These are phyloP conservation scores for Coriolopsis trogii DNA, from an alignment of 1,284 basidiomycete species.

Conservation along the genomic window DNA sequence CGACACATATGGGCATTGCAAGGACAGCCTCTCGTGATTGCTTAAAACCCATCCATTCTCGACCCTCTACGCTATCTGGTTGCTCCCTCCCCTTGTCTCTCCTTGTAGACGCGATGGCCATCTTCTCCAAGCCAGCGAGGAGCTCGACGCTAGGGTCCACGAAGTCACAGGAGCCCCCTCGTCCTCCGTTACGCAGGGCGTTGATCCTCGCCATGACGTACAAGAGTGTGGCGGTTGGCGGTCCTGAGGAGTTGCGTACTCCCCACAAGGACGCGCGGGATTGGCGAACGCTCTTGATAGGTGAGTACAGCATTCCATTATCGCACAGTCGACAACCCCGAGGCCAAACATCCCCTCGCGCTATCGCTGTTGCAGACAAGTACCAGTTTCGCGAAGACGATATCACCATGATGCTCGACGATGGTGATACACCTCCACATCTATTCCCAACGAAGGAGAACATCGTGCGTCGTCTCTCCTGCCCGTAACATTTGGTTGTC, in stretches of 20 bases:
- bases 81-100: too few species aligned
- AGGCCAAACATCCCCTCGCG: neutral
- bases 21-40: too few species aligned
- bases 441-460: conserved; percentile 6
- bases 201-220: conserved; percentile 12
- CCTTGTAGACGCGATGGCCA: too few species aligned
- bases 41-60: neutral
- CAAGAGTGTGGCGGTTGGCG: neutral
- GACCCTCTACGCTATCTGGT: too few species aligned
- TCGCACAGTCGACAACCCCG: neutral
- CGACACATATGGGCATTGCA: too few species aligned
- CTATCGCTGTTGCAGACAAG: neutral
- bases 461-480: conserved; percentile 1
- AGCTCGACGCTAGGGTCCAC: neutral
- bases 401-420: conserved; percentile 14
- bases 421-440: neutral
- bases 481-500: neutral
- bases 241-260: neutral
- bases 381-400: conserved; percentile 5
- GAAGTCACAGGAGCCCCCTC: neutral
- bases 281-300: conserved; percentile 5
- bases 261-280: conserved; percentile 5
- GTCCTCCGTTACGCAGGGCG: conserved; percentile 2
- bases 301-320: neutral
- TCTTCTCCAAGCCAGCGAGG: neutral